These are phyloP conservation scores for Daldinia bambusicola DNA, from an alignment of 495 filamentous ascomycete genomes.

Conservation along the genomic window DNA sequence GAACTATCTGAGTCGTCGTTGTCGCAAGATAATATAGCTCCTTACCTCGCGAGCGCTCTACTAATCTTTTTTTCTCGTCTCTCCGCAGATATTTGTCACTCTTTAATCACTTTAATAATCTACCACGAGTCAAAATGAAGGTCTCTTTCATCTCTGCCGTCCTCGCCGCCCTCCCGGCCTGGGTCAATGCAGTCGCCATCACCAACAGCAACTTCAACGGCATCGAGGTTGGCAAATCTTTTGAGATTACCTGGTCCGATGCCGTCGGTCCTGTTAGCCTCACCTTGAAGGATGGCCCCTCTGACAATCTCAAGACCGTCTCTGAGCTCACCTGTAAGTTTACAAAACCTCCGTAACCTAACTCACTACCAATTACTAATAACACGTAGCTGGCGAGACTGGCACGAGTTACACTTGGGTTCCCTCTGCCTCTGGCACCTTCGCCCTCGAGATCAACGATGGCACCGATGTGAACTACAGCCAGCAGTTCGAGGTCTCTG, in stretches of 20 bases:
- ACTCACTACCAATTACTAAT: conserved; percentile 28
- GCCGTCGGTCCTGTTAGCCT: conserved; percentile 54
- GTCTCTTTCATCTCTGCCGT: conserved; percentile 48
- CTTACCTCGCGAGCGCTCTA: conserved; percentile 1
- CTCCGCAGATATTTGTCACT: conserved; percentile 30
- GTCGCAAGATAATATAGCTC: conserved; percentile 11
- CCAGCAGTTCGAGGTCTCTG: conserved; percentile 48
- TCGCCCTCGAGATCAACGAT: conserved; percentile 57
- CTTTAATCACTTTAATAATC: conserved; percentile 38
- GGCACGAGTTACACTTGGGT: conserved; percentile 51
- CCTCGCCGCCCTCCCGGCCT: conserved; percentile 52
- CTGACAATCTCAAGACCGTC: conserved; percentile 50
- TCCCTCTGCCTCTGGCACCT: conserved; percentile 53
- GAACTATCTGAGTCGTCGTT: conserved; percentile 4
- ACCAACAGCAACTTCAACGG: conserved; percentile 55
- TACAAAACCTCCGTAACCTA: neutral
- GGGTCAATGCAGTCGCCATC: conserved; percentile 52
- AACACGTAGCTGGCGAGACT: conserved; percentile 42
- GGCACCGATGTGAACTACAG: conserved; percentile 55
- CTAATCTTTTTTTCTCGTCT: conserved; percentile 18
- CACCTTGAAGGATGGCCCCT: conserved; percentile 50
- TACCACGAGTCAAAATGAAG: conserved; percentile 57
- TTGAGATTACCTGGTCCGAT: conserved; percentile 55
- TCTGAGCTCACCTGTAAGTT: conserved; percentile 50
- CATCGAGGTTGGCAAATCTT: conserved; percentile 51